phyloP scores from a whole-genome alignment of 2,329 filamentous ascomycete species.

The Zasmidium cellare region DNA sequence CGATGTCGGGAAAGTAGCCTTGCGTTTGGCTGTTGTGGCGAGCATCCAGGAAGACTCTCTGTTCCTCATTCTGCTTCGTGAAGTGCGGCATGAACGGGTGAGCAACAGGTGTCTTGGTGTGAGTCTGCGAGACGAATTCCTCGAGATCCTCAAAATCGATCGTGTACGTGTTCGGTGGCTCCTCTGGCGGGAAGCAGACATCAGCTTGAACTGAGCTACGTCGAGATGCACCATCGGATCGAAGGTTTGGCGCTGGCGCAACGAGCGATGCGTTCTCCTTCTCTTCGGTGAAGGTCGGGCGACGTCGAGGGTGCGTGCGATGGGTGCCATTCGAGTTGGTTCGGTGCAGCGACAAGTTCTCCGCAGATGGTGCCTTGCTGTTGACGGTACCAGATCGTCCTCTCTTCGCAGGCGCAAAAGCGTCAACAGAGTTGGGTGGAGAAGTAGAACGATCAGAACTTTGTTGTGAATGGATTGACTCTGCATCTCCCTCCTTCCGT shows the following conservation, averaged over 20 bases:
- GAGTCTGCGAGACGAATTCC: conserved; percentile 72
- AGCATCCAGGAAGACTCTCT: conserved; percentile 62
- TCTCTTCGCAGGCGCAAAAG: conserved; percentile 87
- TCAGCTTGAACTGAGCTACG: conserved; percentile 79
- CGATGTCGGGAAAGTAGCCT: conserved; percentile 26
- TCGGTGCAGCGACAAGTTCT: conserved; percentile 64
- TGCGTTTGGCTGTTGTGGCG: conserved; percentile 38
- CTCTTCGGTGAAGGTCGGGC: conserved; percentile 60
- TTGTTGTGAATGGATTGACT: conserved; percentile 16
- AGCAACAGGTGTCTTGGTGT: conserved; percentile 48
- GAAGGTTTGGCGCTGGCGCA: conserved; percentile 58
- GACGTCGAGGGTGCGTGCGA: conserved; percentile 49
- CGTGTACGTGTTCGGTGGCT: conserved; percentile 76
- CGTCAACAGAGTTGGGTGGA: conserved; percentile 95
- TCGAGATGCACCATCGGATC: conserved; percentile 61
- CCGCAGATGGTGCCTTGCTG: conserved; percentile 56
- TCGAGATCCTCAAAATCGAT: conserved; percentile 93
- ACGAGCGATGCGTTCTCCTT: conserved; percentile 51
- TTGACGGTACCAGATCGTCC: conserved; percentile 71
- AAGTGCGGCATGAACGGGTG: conserved; percentile 40
- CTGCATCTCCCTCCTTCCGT: conserved; percentile 17
- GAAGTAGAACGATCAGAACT: conserved; percentile 64
- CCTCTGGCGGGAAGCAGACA: conserved; percentile 83
- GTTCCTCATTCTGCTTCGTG: conserved; percentile 24
- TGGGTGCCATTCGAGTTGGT: conserved; percentile 68